Evolutionary conservation across 73 alveolate genomes (phyloP).

Genomic region (Tetrahymena malaccensis): DNA sequence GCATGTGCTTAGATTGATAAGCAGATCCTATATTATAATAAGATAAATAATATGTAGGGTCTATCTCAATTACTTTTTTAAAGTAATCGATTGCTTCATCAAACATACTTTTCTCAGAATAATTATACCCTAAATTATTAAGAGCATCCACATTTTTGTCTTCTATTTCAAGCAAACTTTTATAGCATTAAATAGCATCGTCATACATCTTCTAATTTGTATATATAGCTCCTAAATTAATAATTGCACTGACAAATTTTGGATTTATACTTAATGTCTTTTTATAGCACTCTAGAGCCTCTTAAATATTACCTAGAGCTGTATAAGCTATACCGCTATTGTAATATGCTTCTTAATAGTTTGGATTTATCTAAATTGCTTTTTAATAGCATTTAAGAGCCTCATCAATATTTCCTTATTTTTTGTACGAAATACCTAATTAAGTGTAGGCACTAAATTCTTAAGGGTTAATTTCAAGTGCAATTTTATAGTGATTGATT

Average conservation of each 20-base stretch:
- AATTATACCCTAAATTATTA: not conserved
- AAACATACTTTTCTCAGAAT: not conserved
- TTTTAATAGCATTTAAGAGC: not conserved
- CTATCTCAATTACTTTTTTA: not conserved
- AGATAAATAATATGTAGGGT: not conserved
- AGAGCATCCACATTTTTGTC: too few species aligned
- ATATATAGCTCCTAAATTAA: not conserved
- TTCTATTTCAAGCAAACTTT: not conserved
- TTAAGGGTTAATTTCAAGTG: not conserved
- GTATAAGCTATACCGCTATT: not conserved
- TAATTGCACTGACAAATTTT: not conserved
- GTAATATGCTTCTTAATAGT: not conserved
- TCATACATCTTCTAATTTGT: not conserved
- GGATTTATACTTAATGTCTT: not conserved
- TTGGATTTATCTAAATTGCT: not conserved
- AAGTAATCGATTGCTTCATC: not conserved
- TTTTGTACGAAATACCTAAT: not conserved
- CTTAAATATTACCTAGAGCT: not conserved
- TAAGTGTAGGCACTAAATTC: not conserved
- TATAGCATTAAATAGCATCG: not conserved
- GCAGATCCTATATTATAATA: not conserved
- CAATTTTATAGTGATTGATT: not conserved
- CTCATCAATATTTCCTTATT: not conserved
- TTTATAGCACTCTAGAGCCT: not conserved
- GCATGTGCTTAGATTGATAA: not conserved